phyloP scores from a whole-genome alignment of 2,329 filamentous ascomycete species.

The Pseudogymnoascus sp. region DNA sequence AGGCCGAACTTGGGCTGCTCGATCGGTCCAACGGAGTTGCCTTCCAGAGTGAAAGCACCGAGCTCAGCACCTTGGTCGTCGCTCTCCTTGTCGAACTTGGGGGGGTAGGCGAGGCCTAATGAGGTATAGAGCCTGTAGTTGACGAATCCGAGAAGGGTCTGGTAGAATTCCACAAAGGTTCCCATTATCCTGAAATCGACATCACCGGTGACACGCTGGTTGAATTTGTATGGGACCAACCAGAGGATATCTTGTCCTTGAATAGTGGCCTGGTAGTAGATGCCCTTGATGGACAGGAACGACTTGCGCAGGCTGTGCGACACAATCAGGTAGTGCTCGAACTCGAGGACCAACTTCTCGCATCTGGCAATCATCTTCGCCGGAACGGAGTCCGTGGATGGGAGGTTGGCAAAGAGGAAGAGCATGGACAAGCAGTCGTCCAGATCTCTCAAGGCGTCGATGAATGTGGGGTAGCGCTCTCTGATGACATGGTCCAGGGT shows the following conservation, averaged over 20 bases:
- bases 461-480: constrained; percentile 95
- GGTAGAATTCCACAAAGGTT: constrained; percentile 98
- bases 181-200: constrained; percentile 99
- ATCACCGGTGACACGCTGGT: constrained; percentile 87
- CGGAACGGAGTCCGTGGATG: constrained; percentile 80
- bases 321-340: constrained; percentile 94
- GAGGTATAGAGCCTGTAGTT: constrained; percentile 94
- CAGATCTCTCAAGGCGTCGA: constrained; percentile 86
- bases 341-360: constrained; percentile 88
- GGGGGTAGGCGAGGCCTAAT: constrained; percentile 87
- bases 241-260: constrained; percentile 95
- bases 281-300: constrained; percentile 97
- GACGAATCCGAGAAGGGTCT: constrained; percentile 88
- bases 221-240: constrained; percentile 97
- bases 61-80: constrained; percentile 88
- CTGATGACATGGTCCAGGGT: constrained; percentile 95
- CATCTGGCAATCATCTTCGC: constrained; percentile 94
- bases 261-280: constrained; percentile 97
- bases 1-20: constrained; percentile 48
- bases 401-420: constrained; percentile 94
- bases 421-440: constrained; percentile 97
- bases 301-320: constrained; percentile 90
- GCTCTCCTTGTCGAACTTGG: constrained; percentile 80
- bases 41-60: constrained; percentile 84
- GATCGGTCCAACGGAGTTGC: constrained; percentile 53